These are phyloP conservation scores for Hyaloscypha hepaticicola DNA, from an alignment of 495 filamentous ascomycete species.

Conservation along the genomic window DNA sequence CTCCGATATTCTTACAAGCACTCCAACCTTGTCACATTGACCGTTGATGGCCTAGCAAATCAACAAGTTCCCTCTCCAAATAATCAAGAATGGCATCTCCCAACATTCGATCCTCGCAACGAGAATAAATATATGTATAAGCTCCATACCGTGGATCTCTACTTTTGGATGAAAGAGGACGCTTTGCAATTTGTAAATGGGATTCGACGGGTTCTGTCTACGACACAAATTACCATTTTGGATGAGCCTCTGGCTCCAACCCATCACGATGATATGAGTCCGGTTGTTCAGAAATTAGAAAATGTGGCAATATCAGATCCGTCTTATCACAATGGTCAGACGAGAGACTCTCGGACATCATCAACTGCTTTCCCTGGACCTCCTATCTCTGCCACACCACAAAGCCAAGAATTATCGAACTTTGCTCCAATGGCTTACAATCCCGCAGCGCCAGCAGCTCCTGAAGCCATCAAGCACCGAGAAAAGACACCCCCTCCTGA, in stretches of 20 bases:
- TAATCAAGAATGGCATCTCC: conserved; percentile 72
- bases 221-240: conserved; percentile 57
- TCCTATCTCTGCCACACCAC: conserved; percentile 36
- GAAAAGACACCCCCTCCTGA: conserved; percentile 89
- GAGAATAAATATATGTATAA: conserved; percentile 70
- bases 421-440: conserved; percentile 83
- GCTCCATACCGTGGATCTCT: conserved; percentile 82
- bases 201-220: conserved; percentile 57
- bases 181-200: conserved; percentile 70
- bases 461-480: conserved; percentile 77
- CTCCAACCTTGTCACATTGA: conserved; percentile 70
- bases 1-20: conserved; percentile 77
- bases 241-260: conserved; percentile 52
- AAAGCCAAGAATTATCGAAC: conserved; percentile 44
- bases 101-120: conserved; percentile 65
- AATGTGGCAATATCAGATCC: conserved; percentile 70
- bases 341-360: conserved; percentile 44
- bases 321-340: conserved; percentile 56
- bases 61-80: conserved; percentile 32
- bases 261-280: conserved; percentile 61
- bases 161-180: conserved; percentile 83
- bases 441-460: conserved; percentile 81
- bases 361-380: conserved; percentile 30
- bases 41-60: conserved; percentile 57
- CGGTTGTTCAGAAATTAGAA: conserved; percentile 83